Evolutionary conservation across 2,329 filamentous ascomycete genomes (phyloP), one percentile per base, ranked within the genome.

Genomic region (Phialophora chinensis): DNA sequence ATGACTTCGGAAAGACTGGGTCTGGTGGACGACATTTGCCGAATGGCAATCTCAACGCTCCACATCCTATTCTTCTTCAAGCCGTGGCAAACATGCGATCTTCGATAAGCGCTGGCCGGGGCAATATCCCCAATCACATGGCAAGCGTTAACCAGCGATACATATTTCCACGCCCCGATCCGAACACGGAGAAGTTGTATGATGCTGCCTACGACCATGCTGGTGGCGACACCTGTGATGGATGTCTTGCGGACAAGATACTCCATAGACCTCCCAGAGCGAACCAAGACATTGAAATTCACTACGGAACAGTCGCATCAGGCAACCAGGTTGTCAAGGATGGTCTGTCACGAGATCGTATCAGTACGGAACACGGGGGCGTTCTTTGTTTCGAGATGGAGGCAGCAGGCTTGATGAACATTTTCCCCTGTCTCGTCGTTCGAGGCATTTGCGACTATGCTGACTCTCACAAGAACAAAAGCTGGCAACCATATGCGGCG

Each of bases 1-100:
- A 65, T 53, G 29, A 57, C 47, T 56, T 35, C 12, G 54, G 31
- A 27, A 27, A 44, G 50, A 58, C 44, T 20, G 44, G 20, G 8
- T 2, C 17, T 6, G 44, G 44, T 1, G 44, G 44, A 23, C 17
- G 20, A 10, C 20, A n/a, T 4, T 17, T 49, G 44, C 1, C 17
- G 20, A 49, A 49, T n/a, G 44, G 44, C 17, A 17, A 8, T 17
- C 44, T 49, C 10, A 49, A 49, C 10, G 8, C 17, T 17, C 44
- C 44, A 20, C 17, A 17, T 8, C 5, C 44, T 49, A 17, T 20
- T n/a, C 44, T 49, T 17, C 20, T 49, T n/a, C 44, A 49, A 49
- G 20, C 44, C 6, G 31, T 33, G 31, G 31, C 31, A 11, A 33
- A 33, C 31, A 33, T 33, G 31, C 31, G 31, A 33, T 33, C 31